phyloP scores from a whole-genome alignment of 148 eudicot species.

The Dianthus caryophyllus region DNA sequence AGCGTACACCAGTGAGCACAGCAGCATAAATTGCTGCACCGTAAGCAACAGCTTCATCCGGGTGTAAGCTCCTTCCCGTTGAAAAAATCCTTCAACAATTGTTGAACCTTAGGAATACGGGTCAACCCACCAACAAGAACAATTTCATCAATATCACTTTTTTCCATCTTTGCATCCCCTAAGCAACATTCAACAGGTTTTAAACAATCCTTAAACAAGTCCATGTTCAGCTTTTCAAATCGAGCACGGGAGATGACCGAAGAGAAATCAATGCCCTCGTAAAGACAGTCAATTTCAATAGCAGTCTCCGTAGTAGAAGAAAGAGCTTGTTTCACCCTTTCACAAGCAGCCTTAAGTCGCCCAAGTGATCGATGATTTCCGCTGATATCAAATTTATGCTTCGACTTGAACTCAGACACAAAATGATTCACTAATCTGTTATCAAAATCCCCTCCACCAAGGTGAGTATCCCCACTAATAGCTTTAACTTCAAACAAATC shows the following conservation, averaged over 20 bases:
- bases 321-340: constrained; percentile 2
- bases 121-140: constrained; percentile 9
- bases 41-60: constrained; percentile 18
- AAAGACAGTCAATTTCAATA: not conserved
- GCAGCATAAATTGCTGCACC: constrained; percentile 17
- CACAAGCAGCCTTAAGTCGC: too few species aligned
- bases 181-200: not conserved
- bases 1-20: not conserved
- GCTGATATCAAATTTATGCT: not conserved
- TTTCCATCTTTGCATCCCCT: too few species aligned
- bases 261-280: too few species aligned
- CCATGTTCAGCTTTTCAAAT: constrained; percentile 1
- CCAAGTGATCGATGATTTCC: not conserved
- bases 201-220: not conserved
- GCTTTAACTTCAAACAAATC: constrained; percentile 7
- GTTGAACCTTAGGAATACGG: constrained; percentile 13
- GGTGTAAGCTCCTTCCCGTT: not conserved
- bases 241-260: not conserved
- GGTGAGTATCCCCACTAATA: not conserved
- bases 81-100: not conserved
- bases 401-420: not conserved
- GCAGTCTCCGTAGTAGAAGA: not conserved
- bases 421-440: not conserved
- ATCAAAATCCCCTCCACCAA: too few species aligned
- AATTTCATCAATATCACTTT: constrained; percentile 8